Evolutionary conservation across 2,329 filamentous ascomycete species (phyloP).

Genomic region (Venturia aucupariae): DNA sequence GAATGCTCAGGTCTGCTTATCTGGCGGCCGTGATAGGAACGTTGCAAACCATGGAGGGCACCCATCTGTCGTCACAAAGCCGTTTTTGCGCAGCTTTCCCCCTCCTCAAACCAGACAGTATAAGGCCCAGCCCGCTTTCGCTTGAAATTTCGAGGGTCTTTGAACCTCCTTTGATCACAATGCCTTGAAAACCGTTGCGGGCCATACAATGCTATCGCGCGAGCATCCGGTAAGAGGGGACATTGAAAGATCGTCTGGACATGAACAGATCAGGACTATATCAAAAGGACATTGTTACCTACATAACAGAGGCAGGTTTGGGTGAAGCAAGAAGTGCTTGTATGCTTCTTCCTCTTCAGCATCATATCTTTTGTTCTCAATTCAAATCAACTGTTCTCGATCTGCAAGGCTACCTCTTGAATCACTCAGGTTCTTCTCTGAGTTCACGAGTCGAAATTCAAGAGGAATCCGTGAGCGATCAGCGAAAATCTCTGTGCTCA

Average conservation of each 20-base stretch:
- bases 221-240: not conserved
- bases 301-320: not conserved
- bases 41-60: not conserved
- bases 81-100: not conserved
- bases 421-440: not conserved
- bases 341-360: not conserved
- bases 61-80: not conserved
- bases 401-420: too few species aligned
- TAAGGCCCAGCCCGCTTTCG: not conserved
- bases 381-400: not conserved
- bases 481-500: not conserved
- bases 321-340: not conserved
- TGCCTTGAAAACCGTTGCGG: slow-evolving; percentile 1
- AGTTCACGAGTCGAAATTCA: not conserved
- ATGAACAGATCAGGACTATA: not conserved
- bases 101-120: not conserved
- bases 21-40: not conserved
- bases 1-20: not conserved
- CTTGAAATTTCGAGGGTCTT: not conserved
- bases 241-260: not conserved
- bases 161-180: not conserved
- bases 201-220: not conserved
- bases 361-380: not conserved
- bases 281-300: not conserved
- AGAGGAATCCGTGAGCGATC: not conserved